Conservation (phyloP, 2,329 filamentous ascomycete species). For the Penicillium psychrosexuale region DNA sequence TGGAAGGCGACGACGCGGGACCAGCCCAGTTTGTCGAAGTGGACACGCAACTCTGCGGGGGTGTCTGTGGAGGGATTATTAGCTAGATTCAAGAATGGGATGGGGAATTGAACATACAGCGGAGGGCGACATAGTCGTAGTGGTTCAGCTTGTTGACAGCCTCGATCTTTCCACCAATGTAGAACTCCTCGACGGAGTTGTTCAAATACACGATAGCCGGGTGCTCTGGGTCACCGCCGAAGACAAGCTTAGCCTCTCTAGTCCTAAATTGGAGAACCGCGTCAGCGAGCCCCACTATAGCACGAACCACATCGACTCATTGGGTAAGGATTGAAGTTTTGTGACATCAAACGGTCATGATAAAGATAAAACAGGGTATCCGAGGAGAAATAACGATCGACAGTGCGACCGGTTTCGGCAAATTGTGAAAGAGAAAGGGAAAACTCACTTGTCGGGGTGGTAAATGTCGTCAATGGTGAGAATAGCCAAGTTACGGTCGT, state of each 20-base stretch:
- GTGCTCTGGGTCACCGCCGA: slow-evolving; percentile 87
- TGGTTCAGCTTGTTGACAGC: slow-evolving; percentile 93
- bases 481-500: slow-evolving; percentile 94
- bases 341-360: background rate
- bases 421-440: background rate
- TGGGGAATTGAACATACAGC: slow-evolving; percentile 60
- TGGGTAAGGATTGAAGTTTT: slow-evolving; percentile 13
- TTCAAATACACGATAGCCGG: slow-evolving; percentile 90
- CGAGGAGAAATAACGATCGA: slow-evolving; percentile 1
- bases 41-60: slow-evolving; percentile 85
- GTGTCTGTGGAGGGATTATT: slow-evolving; percentile 58
- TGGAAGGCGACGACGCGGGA: slow-evolving; percentile 97
- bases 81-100: background rate
- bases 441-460: slow-evolving; percentile 81
- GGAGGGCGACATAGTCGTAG: slow-evolving; percentile 96
- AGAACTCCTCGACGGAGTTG: slow-evolving; percentile 77
- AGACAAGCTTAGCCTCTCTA: slow-evolving; percentile 89
- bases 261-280: slow-evolving; percentile 52
- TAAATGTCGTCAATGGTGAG: slow-evolving; percentile 95
- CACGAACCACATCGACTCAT: slow-evolving; percentile 10
- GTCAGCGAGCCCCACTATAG: slow-evolving; percentile 29
- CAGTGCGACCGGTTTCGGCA: background rate
- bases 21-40: slow-evolving; percentile 99
- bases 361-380: background rate
- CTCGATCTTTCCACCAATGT: slow-evolving; percentile 93